phyloP scores from a whole-genome alignment of 2,329 filamentous ascomycete species.

The Trichoderma guizhouense region DNA sequence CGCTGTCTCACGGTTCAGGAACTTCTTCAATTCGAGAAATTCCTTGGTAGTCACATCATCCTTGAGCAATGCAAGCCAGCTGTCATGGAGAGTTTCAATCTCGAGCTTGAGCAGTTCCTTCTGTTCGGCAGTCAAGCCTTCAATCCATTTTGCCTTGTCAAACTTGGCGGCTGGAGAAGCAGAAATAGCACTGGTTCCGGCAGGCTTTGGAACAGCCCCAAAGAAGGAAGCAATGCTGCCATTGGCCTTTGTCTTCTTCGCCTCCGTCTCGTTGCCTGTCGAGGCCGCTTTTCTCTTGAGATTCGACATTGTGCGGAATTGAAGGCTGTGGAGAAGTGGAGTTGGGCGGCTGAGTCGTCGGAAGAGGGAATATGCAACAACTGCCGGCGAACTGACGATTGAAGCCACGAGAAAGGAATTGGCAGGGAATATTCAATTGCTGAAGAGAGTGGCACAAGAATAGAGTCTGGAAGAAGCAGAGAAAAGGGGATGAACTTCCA shows the following conservation, averaged over 20 bases:
- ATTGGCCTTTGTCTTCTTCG: conserved; percentile 72
- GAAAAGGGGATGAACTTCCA: background rate
- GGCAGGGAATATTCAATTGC: background rate
- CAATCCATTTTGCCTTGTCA: conserved; percentile 88
- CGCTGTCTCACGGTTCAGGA: conserved; percentile 73
- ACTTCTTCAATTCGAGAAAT: conserved; percentile 85
- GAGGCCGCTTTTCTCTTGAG: conserved; percentile 64
- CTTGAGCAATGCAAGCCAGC: conserved; percentile 85
- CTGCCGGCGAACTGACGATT: background rate
- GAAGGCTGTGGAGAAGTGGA: conserved; percentile 19
- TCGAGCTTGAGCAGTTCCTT: conserved; percentile 79
- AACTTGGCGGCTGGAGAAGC: conserved; percentile 55
- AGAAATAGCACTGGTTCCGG: conserved; percentile 26
- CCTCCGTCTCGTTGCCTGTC: conserved; percentile 39
- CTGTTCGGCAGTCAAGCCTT: conserved; percentile 74
- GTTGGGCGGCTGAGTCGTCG: conserved; percentile 14
- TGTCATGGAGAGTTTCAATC: conserved; percentile 87
- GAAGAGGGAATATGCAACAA: conserved; percentile 16
- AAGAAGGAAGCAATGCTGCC: conserved; percentile 90
- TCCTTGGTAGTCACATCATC: conserved; percentile 76
- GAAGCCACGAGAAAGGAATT: background rate
- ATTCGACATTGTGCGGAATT: conserved; percentile 44
- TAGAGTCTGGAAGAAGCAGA: background rate
- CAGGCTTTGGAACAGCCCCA: conserved; percentile 57
- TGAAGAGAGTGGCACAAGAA: background rate